Evolutionary conservation across 2,329 filamentous ascomycete species (phyloP).

Genomic region (Aspergillus amoenus): DNA sequence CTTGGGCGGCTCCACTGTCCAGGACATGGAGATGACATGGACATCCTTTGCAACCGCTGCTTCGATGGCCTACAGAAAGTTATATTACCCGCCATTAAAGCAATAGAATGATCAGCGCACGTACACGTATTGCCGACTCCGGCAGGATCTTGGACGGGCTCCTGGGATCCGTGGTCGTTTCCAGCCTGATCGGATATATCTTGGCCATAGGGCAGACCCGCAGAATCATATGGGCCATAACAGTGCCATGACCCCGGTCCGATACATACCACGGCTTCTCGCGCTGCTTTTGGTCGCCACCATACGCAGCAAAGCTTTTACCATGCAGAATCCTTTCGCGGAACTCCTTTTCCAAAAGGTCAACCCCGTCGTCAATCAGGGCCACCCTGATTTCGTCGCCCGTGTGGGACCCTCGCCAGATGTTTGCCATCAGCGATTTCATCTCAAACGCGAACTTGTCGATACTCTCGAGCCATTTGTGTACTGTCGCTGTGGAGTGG

Average conservation of each 20-base stretch:
- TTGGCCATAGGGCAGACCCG: neutral
- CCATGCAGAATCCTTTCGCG: neutral
- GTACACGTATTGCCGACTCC: neutral
- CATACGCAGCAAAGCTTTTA: neutral
- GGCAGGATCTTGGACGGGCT: neutral
- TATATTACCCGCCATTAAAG: neutral
- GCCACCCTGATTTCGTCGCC: neutral
- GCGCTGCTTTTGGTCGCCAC: neutral
- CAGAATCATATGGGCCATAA: neutral
- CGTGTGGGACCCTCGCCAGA: neutral
- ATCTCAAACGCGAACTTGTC: neutral
- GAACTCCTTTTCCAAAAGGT: neutral
- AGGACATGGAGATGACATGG: slow-evolving; percentile 1
- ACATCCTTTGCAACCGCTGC: neutral
- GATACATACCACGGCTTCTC: neutral
- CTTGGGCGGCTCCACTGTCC: neutral
- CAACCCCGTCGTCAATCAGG: neutral
- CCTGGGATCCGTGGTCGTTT: neutral
- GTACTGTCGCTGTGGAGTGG: neutral
- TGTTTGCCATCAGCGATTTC: neutral
- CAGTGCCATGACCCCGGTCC: neutral
- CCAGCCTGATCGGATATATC: neutral
- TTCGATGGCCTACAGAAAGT: neutral
- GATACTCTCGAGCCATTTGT: neutral
- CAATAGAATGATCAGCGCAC: too few relatives aligned